Base-by-base conservation (phyloP, 352 stramenopile species). In the Pythium insidiosum region DNA sequence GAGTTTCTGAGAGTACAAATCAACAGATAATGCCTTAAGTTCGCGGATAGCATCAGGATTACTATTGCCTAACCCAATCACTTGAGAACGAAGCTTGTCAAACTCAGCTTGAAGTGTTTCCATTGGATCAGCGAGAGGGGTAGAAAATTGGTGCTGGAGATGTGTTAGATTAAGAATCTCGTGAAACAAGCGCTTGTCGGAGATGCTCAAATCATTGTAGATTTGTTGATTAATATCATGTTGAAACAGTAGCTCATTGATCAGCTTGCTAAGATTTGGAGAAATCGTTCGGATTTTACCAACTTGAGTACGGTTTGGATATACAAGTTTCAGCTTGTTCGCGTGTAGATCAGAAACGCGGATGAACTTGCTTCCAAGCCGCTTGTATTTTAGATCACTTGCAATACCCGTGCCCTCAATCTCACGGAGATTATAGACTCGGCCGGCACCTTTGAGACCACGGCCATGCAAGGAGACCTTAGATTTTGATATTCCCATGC, bases 211-310 rank as follows among this genome's bases (percentile, higher is more conserved):
- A 5, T 38, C 19, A 18, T 34, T 26, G 38, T 53, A 53, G n/a
- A 40, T 15, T n/a, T 38, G 36, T 22, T 46, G 35, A 45, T 53
- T 34, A 1, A 53, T 39, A 39, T 53, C 16, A 5, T 31, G 15
- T 30, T 53, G 20, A 39, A 53, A 53, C 19, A 53, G 3, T 16
- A 53, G 23, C 24, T 28, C 37, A 1, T 45, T 53, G 45, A 53
- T 53, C 0, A 51, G 2, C 2, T 25, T 31, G 6, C n/a, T 43
- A 40, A 33, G 23, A 19, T 5, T 12, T 3, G 22, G 16, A 12
- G 23, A 53, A 45, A 9, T 38, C 25, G 10, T 25, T 19, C n/a
- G n/a, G 6, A 43, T 41, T 3, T 34, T 34, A 7, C 35, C 37
- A 15, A 53, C 35, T 1, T 9, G 20, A 18, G 35, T 53, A 1